Conservation (phyloP, 192 early-diverging fungal genomes). For the Coemansia sp. region DNA sequence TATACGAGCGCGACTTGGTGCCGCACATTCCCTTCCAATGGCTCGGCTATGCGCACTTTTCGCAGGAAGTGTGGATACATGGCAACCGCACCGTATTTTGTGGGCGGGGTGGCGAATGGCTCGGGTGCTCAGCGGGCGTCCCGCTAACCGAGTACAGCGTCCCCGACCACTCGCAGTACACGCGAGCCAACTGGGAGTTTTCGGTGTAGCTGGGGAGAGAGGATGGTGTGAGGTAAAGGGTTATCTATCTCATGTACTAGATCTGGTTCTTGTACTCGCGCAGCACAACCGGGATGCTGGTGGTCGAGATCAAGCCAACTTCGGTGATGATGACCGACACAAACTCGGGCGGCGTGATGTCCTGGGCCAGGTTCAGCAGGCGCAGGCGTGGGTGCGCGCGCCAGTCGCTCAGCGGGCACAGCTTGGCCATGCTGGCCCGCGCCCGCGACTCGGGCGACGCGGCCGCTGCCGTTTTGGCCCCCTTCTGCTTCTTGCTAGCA, state of each 20-base stretch:
- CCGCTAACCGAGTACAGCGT: conserved; percentile 27
- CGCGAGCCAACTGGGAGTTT: conserved; percentile 27
- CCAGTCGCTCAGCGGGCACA: conserved; percentile 61
- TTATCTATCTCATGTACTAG: neutral
- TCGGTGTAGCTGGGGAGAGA: neutral
- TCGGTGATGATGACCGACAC: conserved; percentile 89
- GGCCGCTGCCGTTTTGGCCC: conserved; percentile 1
- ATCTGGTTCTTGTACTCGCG: conserved; percentile 50
- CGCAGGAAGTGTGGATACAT: conserved; percentile 46
- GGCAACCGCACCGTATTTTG: conserved; percentile 33
- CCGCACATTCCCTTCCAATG: conserved; percentile 48
- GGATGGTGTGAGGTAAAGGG: neutral
- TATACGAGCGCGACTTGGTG: conserved; percentile 42
- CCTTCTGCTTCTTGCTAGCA: conserved; percentile 16
- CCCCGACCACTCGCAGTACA: conserved; percentile 35
- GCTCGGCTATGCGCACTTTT: conserved; percentile 44
- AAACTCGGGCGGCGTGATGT: conserved; percentile 91
- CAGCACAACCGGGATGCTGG: conserved; percentile 72
- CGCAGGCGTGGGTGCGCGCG: conserved; percentile 67
- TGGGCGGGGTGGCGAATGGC: conserved; percentile 20
- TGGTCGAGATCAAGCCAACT: conserved; percentile 85
- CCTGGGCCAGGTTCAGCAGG: conserved; percentile 86
- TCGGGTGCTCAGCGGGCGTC: conserved; percentile 19
- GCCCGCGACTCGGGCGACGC: conserved; percentile 26
- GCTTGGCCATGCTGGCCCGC: conserved; percentile 5